Conservation (phyloP, 208 protist species). For the Leishmania guyanensis region DNA sequence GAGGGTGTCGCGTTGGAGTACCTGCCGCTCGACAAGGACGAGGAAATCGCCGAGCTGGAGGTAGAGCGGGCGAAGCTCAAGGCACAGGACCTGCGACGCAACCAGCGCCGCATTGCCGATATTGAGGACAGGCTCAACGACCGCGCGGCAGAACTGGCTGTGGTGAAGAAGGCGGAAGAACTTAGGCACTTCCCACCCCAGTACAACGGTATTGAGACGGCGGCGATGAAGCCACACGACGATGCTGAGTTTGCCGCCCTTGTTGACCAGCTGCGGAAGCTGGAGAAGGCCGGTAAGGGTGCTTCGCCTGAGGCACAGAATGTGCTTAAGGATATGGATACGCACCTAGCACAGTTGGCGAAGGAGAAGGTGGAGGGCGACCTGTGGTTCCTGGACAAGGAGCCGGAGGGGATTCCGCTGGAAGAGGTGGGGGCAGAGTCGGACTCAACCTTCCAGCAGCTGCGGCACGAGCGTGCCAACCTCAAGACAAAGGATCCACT, state of each 20-base stretch:
- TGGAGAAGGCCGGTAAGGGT: slow-evolving; percentile 37
- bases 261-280: slow-evolving; percentile 50
- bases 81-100: slow-evolving; percentile 61
- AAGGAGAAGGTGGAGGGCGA: slow-evolving; percentile 70
- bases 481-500: slow-evolving; percentile 69
- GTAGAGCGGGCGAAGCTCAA: slow-evolving; percentile 73
- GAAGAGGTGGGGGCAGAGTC: slow-evolving; percentile 52
- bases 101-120: slow-evolving; percentile 60
- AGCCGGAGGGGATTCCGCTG: slow-evolving; percentile 69
- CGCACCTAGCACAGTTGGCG: slow-evolving; percentile 44
- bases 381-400: slow-evolving; percentile 73
- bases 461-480: slow-evolving; percentile 51
- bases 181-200: slow-evolving; percentile 45
- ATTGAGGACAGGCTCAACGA: slow-evolving; percentile 71
- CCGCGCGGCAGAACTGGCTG: slow-evolving; percentile 63
- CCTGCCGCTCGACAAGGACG: slow-evolving; percentile 68
- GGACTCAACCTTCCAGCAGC: slow-evolving; percentile 45
- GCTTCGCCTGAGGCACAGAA: slow-evolving; percentile 37
- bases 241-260: slow-evolving; percentile 64
- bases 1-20: slow-evolving; percentile 63
- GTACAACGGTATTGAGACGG: slow-evolving; percentile 62
- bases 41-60: slow-evolving; percentile 64
- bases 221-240: slow-evolving; percentile 56
- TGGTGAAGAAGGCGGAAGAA: slow-evolving; percentile 62
- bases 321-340: slow-evolving; percentile 48